Base-by-base conservation (phyloP, 2,329 filamentous ascomycete genomes). In the Hypomyces rosellus region DNA sequence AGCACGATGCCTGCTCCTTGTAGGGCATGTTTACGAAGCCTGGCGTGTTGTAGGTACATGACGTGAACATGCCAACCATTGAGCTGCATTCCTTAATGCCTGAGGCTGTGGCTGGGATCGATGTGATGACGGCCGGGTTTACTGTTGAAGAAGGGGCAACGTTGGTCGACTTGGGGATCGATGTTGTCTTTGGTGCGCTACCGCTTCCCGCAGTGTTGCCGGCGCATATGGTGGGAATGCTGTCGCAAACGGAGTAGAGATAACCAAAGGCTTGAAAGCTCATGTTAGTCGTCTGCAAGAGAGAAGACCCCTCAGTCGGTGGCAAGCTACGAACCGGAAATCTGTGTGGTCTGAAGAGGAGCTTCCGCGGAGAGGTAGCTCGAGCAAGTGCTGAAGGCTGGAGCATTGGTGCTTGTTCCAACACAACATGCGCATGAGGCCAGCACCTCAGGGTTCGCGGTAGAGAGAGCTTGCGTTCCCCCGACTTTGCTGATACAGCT, bases 1-100 rank as follows among this genome's bases (percentile, higher is more conserved):
- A 66, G 57, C 65, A 67, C 15, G 57, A 53, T 15, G 65, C 64
- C 43, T 67, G 64, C 30, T 61, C 56, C 16, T 43, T 54, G 49
- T 48, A 58, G 18, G 59, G 59, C 18, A 64, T 48, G 4, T 53
- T 38, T n/a, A 56, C 54, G 52, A 67, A 67, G 16, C 55, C 55
- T 5, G 48, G 49, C 18, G 61, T 58, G 36, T 57, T 48, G 9
- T 38, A 50, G 37, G 55, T 57, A 51, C 65, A 67, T 2, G 61
- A 62, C 16, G 49, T 47, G 45, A 58, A 65, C 44, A 65, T 46
- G 22, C 43, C 52, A 14, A 61, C 38, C 64, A 67, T 65, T 30
- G 57, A 54, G 37, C 42, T 33, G 46, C 46, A 34, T 25, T 18
- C 41, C 14, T 30, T 4, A 41, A 45, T 30, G 41, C n/a, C 16